Base-by-base conservation (phyloP, 768 basidiomycete species). In the Boletus pseudo-olivaceus region DNA sequence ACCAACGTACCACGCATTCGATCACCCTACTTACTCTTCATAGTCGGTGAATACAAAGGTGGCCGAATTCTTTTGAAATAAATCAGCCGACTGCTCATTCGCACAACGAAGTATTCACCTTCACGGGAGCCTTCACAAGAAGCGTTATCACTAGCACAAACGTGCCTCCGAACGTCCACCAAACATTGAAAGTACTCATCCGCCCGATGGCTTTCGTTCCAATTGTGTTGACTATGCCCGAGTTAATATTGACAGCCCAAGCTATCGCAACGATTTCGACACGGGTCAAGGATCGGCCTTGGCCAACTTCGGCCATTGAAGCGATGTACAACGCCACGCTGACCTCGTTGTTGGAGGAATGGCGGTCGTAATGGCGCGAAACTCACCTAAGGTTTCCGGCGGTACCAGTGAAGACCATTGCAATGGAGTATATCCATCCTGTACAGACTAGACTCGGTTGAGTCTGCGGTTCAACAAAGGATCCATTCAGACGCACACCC, bases 121-220 rank as follows among this genome's bases (percentile, higher is more conserved):
- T 81, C 27, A 70, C 68, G 5, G 81, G 81, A 10, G 82, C 76
- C 62, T 81, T 82, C 11, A 80, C 80, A 5, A 83, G 71, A n/a
- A 83, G 66, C 1, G 81, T 76, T 48, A 82, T 76, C 9, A 81
- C 79, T n/a, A 83, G 72, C 30, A 82, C 78, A 19, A 82, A 65
- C 0, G 82, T 83, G 14, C 81, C 82, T 27, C 80, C 80, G 1
- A 83, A 68, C 12, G 81, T 84, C 82, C 81, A 83, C 81, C 81
- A 83, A 27, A 83, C 70, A 55, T 78, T 80, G 66, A 82, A 77
- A 15, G 74, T 66, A 55, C 81, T 81, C 78, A 82, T 78, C 4
- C 74, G 71, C 1, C 80, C 81, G 30, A 83, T 79, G 5, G 78
- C 81, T 56, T 78, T 80, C 23, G 82, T 82, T 2, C 82, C 82